phyloP scores from a whole-genome alignment of 305 asterid species.

The Solanum hybrid region DNA sequence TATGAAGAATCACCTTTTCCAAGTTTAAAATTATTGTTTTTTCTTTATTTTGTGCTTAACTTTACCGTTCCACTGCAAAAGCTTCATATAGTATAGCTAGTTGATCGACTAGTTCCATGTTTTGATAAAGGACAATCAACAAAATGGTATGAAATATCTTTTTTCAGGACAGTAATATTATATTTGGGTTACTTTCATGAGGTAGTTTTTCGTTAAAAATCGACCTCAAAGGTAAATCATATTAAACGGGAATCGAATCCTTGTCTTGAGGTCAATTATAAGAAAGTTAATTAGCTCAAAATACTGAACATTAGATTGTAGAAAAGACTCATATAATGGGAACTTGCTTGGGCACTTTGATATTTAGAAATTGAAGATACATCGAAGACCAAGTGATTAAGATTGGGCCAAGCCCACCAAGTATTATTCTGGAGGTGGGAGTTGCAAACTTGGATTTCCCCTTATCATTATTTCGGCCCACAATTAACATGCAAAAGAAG shows the following conservation, averaged over 20 bases:
- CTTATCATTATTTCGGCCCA: background rate
- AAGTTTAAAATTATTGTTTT: background rate
- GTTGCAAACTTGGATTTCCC: background rate
- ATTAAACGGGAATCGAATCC: background rate
- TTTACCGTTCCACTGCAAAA: background rate
- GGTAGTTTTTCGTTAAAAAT: background rate
- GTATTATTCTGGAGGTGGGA: background rate
- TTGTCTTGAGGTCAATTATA: background rate
- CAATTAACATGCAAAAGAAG: background rate
- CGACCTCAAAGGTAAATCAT: background rate
- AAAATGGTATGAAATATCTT: background rate
- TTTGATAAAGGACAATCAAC: background rate
- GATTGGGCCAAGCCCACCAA: background rate
- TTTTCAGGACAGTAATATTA: background rate
- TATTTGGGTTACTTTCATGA: background rate
- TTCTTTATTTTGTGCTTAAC: background rate
- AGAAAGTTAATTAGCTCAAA: background rate
- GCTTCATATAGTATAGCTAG: background rate
- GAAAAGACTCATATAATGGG: background rate
- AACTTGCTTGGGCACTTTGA: background rate
- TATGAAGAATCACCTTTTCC: background rate
- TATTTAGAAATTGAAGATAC: background rate
- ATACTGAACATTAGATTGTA: background rate
- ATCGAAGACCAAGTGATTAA: background rate
- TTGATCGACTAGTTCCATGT: background rate